Evolutionary conservation across 495 filamentous ascomycete species (phyloP).

Genomic region (Lepidopterella palustris): DNA sequence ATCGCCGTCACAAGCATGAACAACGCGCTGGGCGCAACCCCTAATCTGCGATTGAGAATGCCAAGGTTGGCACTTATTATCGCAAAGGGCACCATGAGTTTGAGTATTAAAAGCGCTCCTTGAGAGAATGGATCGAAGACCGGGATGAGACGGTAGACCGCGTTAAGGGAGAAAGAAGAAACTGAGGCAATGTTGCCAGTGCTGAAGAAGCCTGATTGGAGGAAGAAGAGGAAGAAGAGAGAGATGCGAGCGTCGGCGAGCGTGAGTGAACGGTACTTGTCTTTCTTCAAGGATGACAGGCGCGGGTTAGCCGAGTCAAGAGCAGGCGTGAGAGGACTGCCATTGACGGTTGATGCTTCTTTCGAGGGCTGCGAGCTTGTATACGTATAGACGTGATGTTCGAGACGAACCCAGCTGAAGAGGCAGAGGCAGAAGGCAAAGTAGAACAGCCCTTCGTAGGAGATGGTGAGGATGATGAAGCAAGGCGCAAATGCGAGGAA

Average conservation of each 20-base stretch:
- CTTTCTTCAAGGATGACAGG: slow-evolving; percentile 1
- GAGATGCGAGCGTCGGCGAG: slow-evolving; percentile 79
- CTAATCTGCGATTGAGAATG: slow-evolving; percentile 79
- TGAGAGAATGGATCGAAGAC: slow-evolving; percentile 93
- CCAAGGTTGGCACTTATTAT: slow-evolving; percentile 90
- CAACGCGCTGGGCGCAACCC: slow-evolving; percentile 74
- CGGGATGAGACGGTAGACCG: slow-evolving; percentile 84
- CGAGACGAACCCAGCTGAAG: slow-evolving; percentile 82
- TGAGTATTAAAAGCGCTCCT: slow-evolving; percentile 77
- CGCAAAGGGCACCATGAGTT: slow-evolving; percentile 89
- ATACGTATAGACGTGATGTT: slow-evolving; percentile 63
- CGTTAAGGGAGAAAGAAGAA: slow-evolving; percentile 89
- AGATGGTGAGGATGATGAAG: slow-evolving; percentile 95
- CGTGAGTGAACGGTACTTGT: slow-evolving; percentile 60
- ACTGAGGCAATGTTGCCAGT: slow-evolving; percentile 95
- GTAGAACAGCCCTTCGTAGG: slow-evolving; percentile 97
- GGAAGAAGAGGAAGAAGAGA: slow-evolving; percentile 88
- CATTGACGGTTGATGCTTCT: slow-evolving; percentile 15
- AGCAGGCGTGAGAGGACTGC: background rate
- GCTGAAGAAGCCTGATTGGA: slow-evolving; percentile 95
- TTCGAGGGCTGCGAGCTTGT: slow-evolving; percentile 11
- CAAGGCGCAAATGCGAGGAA: slow-evolving; percentile 91
- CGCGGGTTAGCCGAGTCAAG: slow-evolving; percentile 5
- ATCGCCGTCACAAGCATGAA: slow-evolving; percentile 95
- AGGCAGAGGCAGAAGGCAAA: slow-evolving; percentile 78